Evolutionary conservation across 805 yeast species (phyloP), one percentile per base, ranked within the genome.

Genomic region (Hanseniaspora guilliermondii): DNA sequence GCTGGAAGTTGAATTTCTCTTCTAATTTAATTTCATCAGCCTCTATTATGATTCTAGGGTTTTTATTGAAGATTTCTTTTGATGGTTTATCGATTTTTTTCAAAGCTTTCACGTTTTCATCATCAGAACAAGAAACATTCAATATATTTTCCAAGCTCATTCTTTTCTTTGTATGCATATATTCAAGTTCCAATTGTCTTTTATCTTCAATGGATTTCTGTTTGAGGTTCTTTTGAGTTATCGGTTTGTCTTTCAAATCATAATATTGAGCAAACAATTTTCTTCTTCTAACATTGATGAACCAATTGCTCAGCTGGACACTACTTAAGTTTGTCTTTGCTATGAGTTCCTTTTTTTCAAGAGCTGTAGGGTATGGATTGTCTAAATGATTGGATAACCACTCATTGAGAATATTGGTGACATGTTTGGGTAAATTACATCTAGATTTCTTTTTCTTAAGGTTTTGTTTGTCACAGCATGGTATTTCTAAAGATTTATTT

Each of bases 221-320:
- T 25, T 4, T 32, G 7, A 25, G n/a, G 24, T 16, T 19, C 4
- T n/a, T 35, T 17, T 17, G 24, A 4, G n/a, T 32, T n/a, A 40
- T 38, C 22, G 30, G 33, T 38, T 50, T 41, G n/a, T 52, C 38
- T 30, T 42, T 41, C 9, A 50, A 25, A 30, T 61, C 63, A 41
- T 64, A 64, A 53, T 66, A 64, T 32, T 66, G 70, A 47, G 61
- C 61, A 42, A 67, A 68, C 6, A 86, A 76, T 63, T 84, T 80
- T 60, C 95, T 73, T 62, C 95, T 74, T 61, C 95, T 76, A 19
- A 91, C 94, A 64, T 86, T 86, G 63, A 86, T 87, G 62, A 86
- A 86, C 95, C 95, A 86, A 64, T 86, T 87, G 59, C 85, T 76
- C 57, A 86, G 74, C 67, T 86, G 95, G 57, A 84, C 87, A 66